Conservation (phyloP, 495 filamentous ascomycete genomes). For the Xylaria acuta region DNA sequence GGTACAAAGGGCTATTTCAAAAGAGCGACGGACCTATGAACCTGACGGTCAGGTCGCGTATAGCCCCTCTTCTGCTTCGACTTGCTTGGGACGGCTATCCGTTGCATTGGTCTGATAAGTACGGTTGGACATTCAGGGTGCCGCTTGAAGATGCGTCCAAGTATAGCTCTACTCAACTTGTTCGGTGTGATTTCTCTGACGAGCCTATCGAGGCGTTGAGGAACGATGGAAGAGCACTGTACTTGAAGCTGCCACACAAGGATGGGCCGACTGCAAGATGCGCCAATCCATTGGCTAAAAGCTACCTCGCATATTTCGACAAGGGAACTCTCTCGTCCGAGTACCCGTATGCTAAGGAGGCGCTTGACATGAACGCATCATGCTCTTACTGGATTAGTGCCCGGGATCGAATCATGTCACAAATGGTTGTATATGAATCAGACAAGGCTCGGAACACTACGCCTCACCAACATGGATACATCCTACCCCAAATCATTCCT, state of each 20-base stretch:
- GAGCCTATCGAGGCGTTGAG: constrained; percentile 69
- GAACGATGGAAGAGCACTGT: constrained; percentile 69
- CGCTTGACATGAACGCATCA: constrained; percentile 95
- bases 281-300: constrained; percentile 84
- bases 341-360: constrained; percentile 88
- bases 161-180: constrained; percentile 73
- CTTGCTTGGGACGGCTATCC: constrained; percentile 90
- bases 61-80: constrained; percentile 84
- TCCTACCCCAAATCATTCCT: constrained; percentile 97
- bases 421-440: constrained; percentile 88
- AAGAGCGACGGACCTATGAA: constrained; percentile 68
- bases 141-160: constrained; percentile 64
- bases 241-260: constrained; percentile 96
- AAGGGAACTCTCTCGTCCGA: constrained; percentile 85
- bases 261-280: constrained; percentile 88
- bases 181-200: constrained; percentile 75
- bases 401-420: constrained; percentile 85
- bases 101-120: constrained; percentile 88
- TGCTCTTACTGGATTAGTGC: constrained; percentile 99
- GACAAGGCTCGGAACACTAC: constrained; percentile 49
- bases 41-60: constrained; percentile 84
- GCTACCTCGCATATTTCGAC: constrained; percentile 90
- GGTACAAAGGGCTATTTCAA: constrained; percentile 90
- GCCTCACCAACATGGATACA: constrained; percentile 64
- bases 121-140: constrained; percentile 91